Evolutionary conservation across 2,329 filamentous ascomycete genomes (phyloP).

Genomic region (Hymenoscyphus scutula): DNA sequence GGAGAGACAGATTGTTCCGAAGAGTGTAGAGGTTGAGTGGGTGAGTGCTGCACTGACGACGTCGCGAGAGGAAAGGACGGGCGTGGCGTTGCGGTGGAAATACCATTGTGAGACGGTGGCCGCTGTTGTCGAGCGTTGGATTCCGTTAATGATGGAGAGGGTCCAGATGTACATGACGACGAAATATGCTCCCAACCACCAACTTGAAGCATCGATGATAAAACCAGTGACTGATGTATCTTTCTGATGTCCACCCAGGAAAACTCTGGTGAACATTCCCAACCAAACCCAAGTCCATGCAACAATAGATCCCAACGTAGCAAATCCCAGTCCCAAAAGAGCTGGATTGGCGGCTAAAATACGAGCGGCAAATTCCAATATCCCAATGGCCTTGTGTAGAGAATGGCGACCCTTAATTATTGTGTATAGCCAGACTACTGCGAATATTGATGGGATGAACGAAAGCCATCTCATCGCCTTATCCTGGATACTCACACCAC

Average conservation of each 20-base stretch:
- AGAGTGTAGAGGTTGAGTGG: constrained; percentile 82
- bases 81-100: constrained; percentile 84
- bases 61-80: constrained; percentile 72
- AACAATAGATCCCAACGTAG: constrained; percentile 71
- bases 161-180: constrained; percentile 96
- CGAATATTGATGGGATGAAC: constrained; percentile 69
- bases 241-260: constrained; percentile 80
- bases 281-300: constrained; percentile 96
- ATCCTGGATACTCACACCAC: constrained; percentile 81
- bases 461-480: constrained; percentile 84
- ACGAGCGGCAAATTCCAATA: constrained; percentile 87
- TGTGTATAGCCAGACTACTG: constrained; percentile 78
- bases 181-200: constrained; percentile 94
- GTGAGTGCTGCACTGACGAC: constrained; percentile 79
- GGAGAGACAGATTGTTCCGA: constrained; percentile 88
- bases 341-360: constrained; percentile 84
- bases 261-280: constrained; percentile 92
- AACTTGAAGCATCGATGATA: constrained; percentile 82
- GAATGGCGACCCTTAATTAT: constrained; percentile 77
- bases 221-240: constrained; percentile 62
- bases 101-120: constrained; percentile 99
- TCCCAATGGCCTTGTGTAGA: constrained; percentile 78
- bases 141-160: constrained; percentile 77
- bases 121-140: constrained; percentile 88
- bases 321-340: constrained; percentile 79